Percentiles rank a stretch among this genome's conserved stretches.
These are phyloP conservation scores for Gossypium trilobum DNA, from an alignment of 441 rosid species.

Conservation along the genomic window DNA sequence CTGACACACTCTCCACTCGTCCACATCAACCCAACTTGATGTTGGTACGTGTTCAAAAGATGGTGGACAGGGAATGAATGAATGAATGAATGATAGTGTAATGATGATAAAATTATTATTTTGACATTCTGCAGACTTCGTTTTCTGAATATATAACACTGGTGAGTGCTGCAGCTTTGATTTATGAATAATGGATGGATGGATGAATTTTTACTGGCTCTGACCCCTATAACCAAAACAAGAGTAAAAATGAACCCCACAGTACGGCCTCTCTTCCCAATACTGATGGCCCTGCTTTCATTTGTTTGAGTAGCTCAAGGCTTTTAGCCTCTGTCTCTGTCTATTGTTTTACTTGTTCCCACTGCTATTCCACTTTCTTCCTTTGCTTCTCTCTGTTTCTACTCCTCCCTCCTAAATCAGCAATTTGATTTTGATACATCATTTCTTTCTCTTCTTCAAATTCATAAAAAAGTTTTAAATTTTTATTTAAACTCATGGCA, in stretches of 20 bases:
- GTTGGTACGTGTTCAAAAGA: constrained; percentile 24
- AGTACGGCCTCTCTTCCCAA: constrained; percentile 19
- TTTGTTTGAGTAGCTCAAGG: constrained; percentile 19
- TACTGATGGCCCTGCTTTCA: not conserved
- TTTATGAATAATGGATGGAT: constrained; percentile 11
- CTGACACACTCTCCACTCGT: constrained; percentile 4
- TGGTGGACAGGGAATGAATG: constrained; percentile 13
- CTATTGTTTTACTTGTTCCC: constrained; percentile 12
- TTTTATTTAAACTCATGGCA: not conserved
- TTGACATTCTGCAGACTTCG: constrained; percentile 29
- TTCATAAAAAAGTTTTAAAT: too few species aligned
- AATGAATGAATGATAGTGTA: constrained; percentile 36
- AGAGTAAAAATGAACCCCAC: not conserved
- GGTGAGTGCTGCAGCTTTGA: not conserved
- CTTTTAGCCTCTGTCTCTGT: constrained; percentile 22
- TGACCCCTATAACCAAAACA: not conserved
- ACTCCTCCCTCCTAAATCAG: not conserved
- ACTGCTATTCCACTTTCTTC: constrained; percentile 5
- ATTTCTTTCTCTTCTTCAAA: not conserved
- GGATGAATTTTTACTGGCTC: not conserved
- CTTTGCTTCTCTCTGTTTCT: not conserved
- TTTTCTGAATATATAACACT: constrained; percentile 3
- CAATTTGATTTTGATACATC: not conserved
- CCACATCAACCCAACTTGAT: constrained; percentile 16
- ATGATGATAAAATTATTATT: constrained; percentile 45